A percentile compares a stretch with the other conserved stretches of the same genome.
Evolutionary conservation across 345 rosid species (phyloP).

Genomic region (Eucalyptus leucophloia): DNA sequence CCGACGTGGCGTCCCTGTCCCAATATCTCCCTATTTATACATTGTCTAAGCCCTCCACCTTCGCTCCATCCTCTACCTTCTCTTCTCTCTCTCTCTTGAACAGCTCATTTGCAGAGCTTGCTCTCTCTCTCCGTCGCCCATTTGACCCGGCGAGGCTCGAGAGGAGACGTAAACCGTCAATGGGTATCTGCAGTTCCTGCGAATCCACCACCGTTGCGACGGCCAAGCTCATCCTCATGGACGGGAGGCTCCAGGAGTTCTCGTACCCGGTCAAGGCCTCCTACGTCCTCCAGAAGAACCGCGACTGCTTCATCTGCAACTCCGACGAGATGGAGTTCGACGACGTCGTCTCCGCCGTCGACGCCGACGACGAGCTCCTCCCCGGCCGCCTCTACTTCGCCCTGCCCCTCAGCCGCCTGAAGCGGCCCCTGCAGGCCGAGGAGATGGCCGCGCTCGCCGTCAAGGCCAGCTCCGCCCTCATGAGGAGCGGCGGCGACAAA

Average conservation of each 20-base stretch:
- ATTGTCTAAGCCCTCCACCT: neutral
- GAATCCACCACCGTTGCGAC: constrained; percentile 61
- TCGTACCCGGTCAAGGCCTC: constrained; percentile 71
- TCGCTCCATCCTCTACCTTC: neutral
- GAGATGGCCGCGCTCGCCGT: constrained; percentile 99
- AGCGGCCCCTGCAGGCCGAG: constrained; percentile 54
- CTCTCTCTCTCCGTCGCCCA: neutral
- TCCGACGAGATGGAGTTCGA: constrained; percentile 96
- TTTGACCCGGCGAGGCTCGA: neutral
- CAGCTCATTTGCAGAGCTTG: neutral
- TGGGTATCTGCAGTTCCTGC: constrained; percentile 90
- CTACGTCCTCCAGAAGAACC: constrained; percentile 40
- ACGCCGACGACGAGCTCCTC: constrained; percentile 64
- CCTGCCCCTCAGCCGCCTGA: constrained; percentile 51
- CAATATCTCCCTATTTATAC: neutral
- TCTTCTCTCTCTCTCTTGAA: neutral
- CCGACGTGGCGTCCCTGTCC: neutral
- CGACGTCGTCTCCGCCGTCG: constrained; percentile 50
- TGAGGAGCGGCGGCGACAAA: constrained; percentile 32
- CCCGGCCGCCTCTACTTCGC: constrained; percentile 88
- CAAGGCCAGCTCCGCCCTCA: constrained; percentile 83
- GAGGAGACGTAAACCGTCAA: neutral
- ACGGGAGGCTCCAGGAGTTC: constrained; percentile 74
- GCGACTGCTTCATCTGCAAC: constrained; percentile 70
- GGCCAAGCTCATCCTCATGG: constrained; percentile 70